A percentile compares a stretch with the other conserved stretches of the same genome.
Evolutionary conservation across 352 stramenopile species (phyloP).

Genomic region (Globisporangium perplexum): DNA sequence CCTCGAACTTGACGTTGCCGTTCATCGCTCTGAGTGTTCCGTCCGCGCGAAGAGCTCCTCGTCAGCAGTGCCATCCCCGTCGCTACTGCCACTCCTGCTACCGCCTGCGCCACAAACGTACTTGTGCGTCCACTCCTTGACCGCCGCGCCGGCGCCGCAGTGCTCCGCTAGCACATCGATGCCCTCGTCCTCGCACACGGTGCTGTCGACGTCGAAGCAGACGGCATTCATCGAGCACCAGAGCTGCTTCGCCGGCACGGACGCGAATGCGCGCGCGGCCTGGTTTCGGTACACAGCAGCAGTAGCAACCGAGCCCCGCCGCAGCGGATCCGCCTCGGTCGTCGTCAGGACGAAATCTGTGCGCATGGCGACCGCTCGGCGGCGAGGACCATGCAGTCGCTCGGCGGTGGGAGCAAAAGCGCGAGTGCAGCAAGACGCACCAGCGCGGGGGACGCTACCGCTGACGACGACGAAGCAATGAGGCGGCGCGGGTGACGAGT

Average conservation of each 20-base stretch:
- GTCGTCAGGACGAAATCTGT: constrained; percentile 10
- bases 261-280: constrained; percentile 3
- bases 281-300: neutral
- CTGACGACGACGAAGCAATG: neutral
- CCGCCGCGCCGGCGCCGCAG: constrained; percentile 91
- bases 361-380: constrained; percentile 5
- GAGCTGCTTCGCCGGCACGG: constrained; percentile 28
- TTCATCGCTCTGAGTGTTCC: constrained; percentile 91
- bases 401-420: neutral
- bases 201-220: constrained; percentile 96
- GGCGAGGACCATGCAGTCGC: neutral
- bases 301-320: neutral
- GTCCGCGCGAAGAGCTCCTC: neutral
- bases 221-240: constrained; percentile 72
- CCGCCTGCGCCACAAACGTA: constrained; percentile 17
- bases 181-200: constrained; percentile 96
- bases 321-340: neutral
- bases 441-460: neutral
- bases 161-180: constrained; percentile 98
- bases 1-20: constrained; percentile 96
- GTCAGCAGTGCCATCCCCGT: too few relatives aligned
- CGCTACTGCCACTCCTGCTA: neutral
- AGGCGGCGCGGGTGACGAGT: constrained; percentile 12
- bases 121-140: constrained; percentile 93
- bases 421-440: neutral